Conservation (phyloP, 345 rosid genomes). For the Cardamine occulta region DNA sequence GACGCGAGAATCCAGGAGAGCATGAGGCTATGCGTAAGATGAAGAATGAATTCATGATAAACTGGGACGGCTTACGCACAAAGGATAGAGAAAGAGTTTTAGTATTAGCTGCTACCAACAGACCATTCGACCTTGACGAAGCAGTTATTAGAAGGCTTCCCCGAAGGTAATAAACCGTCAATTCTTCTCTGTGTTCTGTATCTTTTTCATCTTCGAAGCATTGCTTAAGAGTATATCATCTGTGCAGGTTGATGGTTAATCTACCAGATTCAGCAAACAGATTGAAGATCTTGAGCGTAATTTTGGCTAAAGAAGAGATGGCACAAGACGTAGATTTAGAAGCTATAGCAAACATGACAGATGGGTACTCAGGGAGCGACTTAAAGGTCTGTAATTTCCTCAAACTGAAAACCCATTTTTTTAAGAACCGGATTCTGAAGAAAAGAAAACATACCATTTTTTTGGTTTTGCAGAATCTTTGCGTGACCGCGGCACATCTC, state of each 20-base stretch:
- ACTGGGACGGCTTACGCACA: conserved; percentile 97
- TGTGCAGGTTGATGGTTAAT: conserved; percentile 89
- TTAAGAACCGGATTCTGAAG: neutral
- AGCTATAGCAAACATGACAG: conserved; percentile 88
- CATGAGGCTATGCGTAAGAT: conserved; percentile 99
- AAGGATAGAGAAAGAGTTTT: conserved; percentile 92
- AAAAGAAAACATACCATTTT: neutral
- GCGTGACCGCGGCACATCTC: conserved; percentile 92
- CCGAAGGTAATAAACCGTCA: conserved; percentile 56
- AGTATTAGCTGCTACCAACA: conserved; percentile 92
- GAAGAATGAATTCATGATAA: conserved; percentile 99
- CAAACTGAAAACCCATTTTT: neutral
- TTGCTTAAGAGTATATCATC: neutral
- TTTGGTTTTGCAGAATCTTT: conserved; percentile 67
- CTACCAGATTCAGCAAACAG: conserved; percentile 84
- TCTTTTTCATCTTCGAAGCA: neutral
- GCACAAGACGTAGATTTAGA: conserved; percentile 67
- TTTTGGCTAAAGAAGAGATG: conserved; percentile 89
- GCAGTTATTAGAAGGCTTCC: conserved; percentile 97
- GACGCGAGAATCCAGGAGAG: conserved; percentile 97
- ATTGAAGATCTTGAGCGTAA: conserved; percentile 77
- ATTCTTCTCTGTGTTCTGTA: neutral
- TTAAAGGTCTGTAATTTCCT: conserved; percentile 61
- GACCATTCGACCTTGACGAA: conserved; percentile 98
- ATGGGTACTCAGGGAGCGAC: conserved; percentile 97